Evolutionary conservation across 1,284 basidiomycete genomes (phyloP).

Genomic region (Melanopsichium pennsylvanicum): DNA sequence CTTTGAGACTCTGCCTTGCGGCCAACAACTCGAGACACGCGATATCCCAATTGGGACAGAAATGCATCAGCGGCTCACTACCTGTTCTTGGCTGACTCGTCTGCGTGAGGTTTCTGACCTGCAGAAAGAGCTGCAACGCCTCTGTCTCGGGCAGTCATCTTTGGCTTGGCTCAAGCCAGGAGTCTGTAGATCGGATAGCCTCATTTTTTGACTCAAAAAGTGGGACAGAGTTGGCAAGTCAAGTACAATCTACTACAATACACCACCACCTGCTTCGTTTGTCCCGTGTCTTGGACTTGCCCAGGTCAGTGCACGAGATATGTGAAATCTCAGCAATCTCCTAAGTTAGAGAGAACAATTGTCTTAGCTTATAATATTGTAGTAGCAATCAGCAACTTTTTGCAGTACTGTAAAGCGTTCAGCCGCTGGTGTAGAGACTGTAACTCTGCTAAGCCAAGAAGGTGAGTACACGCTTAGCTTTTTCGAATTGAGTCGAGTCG

Average conservation of each 20-base stretch:
- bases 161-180: background rate
- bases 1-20: background rate
- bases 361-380: too few species aligned
- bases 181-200: background rate
- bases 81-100: background rate
- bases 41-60: background rate
- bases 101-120: background rate
- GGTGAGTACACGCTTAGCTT: background rate
- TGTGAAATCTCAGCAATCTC: too few species aligned
- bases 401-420: background rate
- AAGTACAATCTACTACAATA: background rate
- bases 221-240: background rate
- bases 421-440: slow-evolving; percentile 4
- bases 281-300: slow-evolving; percentile 5
- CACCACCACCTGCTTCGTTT: slow-evolving; percentile 3
- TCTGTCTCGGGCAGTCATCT: slow-evolving; percentile 2
- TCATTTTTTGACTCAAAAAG: background rate
- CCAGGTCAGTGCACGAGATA: too few species aligned
- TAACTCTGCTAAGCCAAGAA: background rate
- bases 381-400: background rate
- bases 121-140: background rate
- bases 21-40: background rate
- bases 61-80: background rate
- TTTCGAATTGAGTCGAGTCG: background rate
- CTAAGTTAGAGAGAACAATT: too few species aligned